Base-by-base conservation (phyloP, 495 filamentous ascomycete species). In the Elaphomyces granulatus region DNA sequence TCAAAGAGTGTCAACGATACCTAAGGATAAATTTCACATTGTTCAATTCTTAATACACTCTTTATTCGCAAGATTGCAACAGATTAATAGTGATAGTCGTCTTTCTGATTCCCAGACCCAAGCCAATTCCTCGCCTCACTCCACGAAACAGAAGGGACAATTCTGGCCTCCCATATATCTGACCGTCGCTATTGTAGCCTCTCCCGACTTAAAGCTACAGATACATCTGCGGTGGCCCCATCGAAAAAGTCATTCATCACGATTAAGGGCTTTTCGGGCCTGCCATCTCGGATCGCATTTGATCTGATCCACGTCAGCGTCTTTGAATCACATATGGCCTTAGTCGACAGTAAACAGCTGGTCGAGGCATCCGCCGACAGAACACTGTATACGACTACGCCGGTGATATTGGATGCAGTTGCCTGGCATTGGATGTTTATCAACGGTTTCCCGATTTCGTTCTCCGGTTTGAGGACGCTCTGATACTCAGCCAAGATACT, bases 211-310 rank as follows among this genome's bases (percentile, higher is more conserved):
- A n/a, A n/a, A n/a, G n/a, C n/a, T n/a, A n/a, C n/a, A n/a, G n/a
- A n/a, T n/a, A n/a, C n/a, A n/a, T 72, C 66, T 4, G 59, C 60
- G 14, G 69, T 74, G 21, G 53, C 68, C 3, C 69, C 69, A 46
- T 72, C 70, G 36, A 74, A 56, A 37, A 70, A 72, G 42, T 72
- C 70, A 52, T 74, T 72, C 68, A 72, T 67, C 19, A 68, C 41
- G 8, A 69, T 65, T 8, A 71, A 59, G 4, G 64, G 47, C 32
- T 59, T 42, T 16, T 65, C 60, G 15, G 45, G 50, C 15, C 45
- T 48, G 40, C 68, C 55, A 15, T 41, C 50, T 18, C 45, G 38
- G 26, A 62, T 42, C 14, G 53, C 55, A 41, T 72, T 65, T 20
- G 55, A 58, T 34, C 52, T 41, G 37, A 66, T 53, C 67, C 68